Evolutionary conservation across 495 filamentous ascomycete genomes (phyloP), one percentile per base, ranked within the genome.

Genomic region (Penicillium pulvis): DNA sequence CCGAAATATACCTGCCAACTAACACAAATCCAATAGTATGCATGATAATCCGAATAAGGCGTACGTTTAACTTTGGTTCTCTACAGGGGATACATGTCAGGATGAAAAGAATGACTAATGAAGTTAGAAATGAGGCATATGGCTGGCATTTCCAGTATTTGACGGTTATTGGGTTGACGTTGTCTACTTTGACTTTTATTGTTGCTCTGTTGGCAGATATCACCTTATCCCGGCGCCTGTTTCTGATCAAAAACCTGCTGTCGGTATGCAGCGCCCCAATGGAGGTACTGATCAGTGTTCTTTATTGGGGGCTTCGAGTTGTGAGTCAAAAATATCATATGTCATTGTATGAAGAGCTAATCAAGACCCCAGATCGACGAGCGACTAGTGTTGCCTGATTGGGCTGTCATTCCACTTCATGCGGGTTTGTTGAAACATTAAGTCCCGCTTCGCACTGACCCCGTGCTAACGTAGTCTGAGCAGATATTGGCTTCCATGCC

Each of bases 131-230:
- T 59, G 76, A 83, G 12, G 83, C 87, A 20, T 94, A 88, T 66
- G 92, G 91, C 23, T 92, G 90, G 81, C 89, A 93, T 69, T 87
- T 88, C 64, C 90, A 93, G 73, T 93, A 89, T 72, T 76, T 93
- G 48, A 96, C 90, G 54, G 91, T 95, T 60, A 85, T 95, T 63
- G 91, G 91, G 28, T 81, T 95, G 12, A 72, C 81, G 3, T 71
- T 94, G 39, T 81, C 91, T 3, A 83, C 86, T 16, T 55, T 83
- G 48, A 90, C 90, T 39, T 93, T 94, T 69, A 60, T 75, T 23
- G 70, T 83, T 59, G 93, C 83, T 8, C 69, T 92, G n/a, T 71
- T 92, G 30, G 89, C 91, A 36, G 92, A 97, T 74, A 56, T 93
- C 9, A 88, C 85, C 10, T 69, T 86, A 36, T 90, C 83, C 8